A percentile compares a stretch with the other conserved stretches of the same genome.
phyloP scores from a whole-genome alignment of 345 rosid genomes.

The Syzygium aromaticum region DNA sequence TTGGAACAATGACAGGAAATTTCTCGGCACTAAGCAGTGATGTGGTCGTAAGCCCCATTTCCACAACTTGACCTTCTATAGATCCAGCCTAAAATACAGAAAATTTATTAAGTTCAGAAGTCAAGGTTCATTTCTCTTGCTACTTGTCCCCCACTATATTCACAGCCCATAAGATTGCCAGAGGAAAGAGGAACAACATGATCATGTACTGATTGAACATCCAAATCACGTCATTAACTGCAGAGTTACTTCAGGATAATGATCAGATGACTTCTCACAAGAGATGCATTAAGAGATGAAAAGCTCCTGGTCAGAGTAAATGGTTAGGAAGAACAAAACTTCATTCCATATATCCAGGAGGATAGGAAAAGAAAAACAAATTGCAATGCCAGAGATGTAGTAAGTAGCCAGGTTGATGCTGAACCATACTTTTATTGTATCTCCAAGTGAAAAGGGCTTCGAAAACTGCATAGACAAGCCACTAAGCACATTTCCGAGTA shows the following conservation, averaged over 20 bases:
- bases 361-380: not conserved
- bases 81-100: constrained; percentile 62
- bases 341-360: not conserved
- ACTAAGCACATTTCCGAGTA: constrained; percentile 90
- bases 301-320: not conserved
- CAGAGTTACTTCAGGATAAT: not conserved
- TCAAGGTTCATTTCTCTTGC: not conserved
- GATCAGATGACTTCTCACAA: not conserved
- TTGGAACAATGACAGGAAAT: constrained; percentile 82
- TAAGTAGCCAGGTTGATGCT: not conserved
- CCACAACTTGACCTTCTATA: constrained; percentile 87
- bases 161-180: not conserved
- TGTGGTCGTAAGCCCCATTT: constrained; percentile 86
- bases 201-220: not conserved
- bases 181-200: not conserved
- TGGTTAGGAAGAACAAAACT: not conserved
- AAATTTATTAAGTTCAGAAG: not conserved
- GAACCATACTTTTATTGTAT: constrained; percentile 76
- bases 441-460: constrained; percentile 87
- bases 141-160: not conserved
- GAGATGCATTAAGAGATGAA: not conserved
- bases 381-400: not conserved
- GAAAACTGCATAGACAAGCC: constrained; percentile 87
- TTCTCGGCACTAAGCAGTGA: constrained; percentile 69
- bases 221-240: not conserved